Percentiles rank a stretch among this genome's conserved stretches.
Conservation (phyloP, 1,284 basidiomycete species). For the Ganoderma meredithae region DNA sequence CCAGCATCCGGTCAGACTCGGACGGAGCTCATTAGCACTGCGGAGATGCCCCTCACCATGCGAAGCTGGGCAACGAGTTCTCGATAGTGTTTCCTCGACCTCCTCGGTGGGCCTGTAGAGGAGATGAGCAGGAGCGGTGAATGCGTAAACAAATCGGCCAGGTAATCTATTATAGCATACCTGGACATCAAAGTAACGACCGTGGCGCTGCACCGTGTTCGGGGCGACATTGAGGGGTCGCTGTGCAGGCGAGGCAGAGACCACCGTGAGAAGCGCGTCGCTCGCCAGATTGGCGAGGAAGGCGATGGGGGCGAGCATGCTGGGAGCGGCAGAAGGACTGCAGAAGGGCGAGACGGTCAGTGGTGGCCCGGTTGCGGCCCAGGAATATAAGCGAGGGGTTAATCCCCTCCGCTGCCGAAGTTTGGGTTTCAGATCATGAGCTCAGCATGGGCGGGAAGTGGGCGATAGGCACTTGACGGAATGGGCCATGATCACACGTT, state of each 20-base stretch:
- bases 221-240: constrained; percentile 20
- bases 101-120: constrained; percentile 76
- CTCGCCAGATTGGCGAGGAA: constrained; percentile 33
- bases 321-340: background rate
- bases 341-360: background rate
- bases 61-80: constrained; percentile 74
- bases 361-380: background rate
- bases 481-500: constrained; percentile 21
- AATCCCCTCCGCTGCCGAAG: background rate
- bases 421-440: background rate
- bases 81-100: constrained; percentile 78
- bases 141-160: constrained; percentile 25
- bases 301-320: constrained; percentile 34
- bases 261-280: constrained; percentile 32
- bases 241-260: constrained; percentile 31
- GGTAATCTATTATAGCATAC: constrained; percentile 29
- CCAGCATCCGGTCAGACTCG: constrained; percentile 12
- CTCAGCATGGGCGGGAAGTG: background rate
- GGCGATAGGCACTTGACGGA: background rate
- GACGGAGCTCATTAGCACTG: background rate
- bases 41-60: constrained; percentile 57
- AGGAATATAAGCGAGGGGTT: constrained; percentile 9
- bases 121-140: constrained; percentile 15
- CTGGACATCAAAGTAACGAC: constrained; percentile 41
- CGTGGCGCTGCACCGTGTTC: constrained; percentile 17